Conservation (phyloP, 208 protist genomes). For the Wallacemonas sp. region DNA sequence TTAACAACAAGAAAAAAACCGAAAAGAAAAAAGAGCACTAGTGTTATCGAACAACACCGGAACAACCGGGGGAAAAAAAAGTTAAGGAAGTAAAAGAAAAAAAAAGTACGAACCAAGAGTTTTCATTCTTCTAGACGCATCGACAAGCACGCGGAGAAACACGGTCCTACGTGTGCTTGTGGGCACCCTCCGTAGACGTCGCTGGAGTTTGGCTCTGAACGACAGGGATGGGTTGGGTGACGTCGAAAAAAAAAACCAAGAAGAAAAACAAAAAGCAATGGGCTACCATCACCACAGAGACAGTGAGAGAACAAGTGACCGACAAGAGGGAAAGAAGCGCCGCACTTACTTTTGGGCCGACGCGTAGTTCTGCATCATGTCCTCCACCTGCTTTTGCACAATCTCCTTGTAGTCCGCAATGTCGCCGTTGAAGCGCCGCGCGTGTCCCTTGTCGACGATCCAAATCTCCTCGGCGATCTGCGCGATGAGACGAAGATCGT, state of each 20-base stretch:
- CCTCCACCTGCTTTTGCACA: slow-evolving; percentile 81
- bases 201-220: too few species aligned
- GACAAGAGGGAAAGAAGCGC: neutral
- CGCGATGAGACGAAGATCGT: slow-evolving; percentile 96
- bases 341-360: slow-evolving; percentile 26
- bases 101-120: slow-evolving; percentile 7
- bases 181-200: too few species aligned
- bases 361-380: slow-evolving; percentile 80
- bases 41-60: neutral
- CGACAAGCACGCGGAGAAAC: too few species aligned
- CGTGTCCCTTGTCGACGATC: slow-evolving; percentile 93
- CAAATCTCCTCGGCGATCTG: slow-evolving; percentile 96
- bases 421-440: slow-evolving; percentile 85
- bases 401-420: slow-evolving; percentile 94
- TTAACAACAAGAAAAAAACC: neutral
- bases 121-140: too few species aligned
- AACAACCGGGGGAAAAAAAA: neutral
- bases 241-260: slow-evolving; percentile 3
- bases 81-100: slow-evolving; percentile 19
- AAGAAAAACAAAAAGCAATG: slow-evolving; percentile 10
- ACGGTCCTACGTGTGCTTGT: too few species aligned
- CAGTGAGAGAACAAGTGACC: neutral
- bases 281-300: neutral
- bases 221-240: too few species aligned
- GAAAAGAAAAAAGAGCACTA: too few species aligned